Evolutionary conservation across 176 grass and related monocot genomes (phyloP).

Genomic region (Cymbopogon citratus): DNA sequence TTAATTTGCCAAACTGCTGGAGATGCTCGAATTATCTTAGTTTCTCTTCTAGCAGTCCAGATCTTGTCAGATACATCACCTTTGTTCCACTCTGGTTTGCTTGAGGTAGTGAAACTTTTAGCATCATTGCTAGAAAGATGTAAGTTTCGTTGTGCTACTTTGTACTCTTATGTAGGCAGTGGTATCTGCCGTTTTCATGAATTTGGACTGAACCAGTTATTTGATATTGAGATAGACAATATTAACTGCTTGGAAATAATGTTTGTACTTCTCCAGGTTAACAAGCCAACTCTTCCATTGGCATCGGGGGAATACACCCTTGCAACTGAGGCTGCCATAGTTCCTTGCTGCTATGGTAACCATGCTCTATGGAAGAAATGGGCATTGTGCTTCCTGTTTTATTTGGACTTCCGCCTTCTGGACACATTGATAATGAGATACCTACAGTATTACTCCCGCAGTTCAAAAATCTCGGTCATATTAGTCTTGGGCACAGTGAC

Average conservation of each 20-base stretch:
- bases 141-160: constrained; percentile 17
- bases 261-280: constrained; percentile 47
- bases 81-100: constrained; percentile 77
- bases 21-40: constrained; percentile 72
- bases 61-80: constrained; percentile 66
- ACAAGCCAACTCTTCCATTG: constrained; percentile 89
- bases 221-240: constrained; percentile 95
- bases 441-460: neutral
- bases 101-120: constrained; percentile 64
- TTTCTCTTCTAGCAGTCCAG: constrained; percentile 86
- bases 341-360: constrained; percentile 78
- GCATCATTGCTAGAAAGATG: neutral
- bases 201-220: constrained; percentile 93
- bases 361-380: neutral
- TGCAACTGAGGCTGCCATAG: constrained; percentile 59
- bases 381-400: neutral
- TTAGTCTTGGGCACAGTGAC: too few species aligned
- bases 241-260: constrained; percentile 1
- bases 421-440: neutral
- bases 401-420: neutral
- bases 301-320: constrained; percentile 91
- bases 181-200: constrained; percentile 91
- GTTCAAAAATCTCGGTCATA: too few species aligned
- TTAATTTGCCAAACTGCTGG: constrained; percentile 18
- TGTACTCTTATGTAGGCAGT: constrained; percentile 46